A percentile compares a stretch with the other conserved stretches of the same genome.
phyloP scores from a whole-genome alignment of 2,329 filamentous ascomycete species.

The Penicillium sclerotiorum region DNA sequence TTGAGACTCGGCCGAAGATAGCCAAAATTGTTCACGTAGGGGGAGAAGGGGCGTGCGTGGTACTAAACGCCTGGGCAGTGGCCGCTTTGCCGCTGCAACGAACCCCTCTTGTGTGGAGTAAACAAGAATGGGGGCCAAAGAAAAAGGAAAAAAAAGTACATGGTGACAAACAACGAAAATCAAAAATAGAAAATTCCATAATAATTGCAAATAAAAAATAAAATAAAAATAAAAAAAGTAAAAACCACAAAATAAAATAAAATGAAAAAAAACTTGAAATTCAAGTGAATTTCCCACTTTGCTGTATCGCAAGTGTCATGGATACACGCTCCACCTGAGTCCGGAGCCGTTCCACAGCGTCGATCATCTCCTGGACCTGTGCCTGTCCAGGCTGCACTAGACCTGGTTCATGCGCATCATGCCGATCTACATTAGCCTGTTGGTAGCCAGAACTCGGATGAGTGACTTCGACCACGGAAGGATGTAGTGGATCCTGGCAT shows the following conservation, averaged over 20 bases:
- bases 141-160: not conserved
- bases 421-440: conserved; percentile 25
- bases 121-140: not conserved
- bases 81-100: conserved; percentile 10
- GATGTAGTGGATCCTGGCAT: conserved; percentile 28
- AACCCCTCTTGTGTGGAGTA: not conserved
- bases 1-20: not conserved
- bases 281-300: conserved; percentile 7
- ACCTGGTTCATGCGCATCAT: conserved; percentile 27
- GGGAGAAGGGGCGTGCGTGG: conserved; percentile 24
- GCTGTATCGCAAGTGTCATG: conserved; percentile 30
- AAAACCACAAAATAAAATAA: not conserved
- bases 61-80: conserved; percentile 19
- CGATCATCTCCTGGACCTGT: conserved; percentile 36
- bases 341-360: conserved; percentile 39
- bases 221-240: not conserved
- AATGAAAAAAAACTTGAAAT: too few relatives aligned
- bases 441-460: conserved; percentile 24
- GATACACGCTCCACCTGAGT: conserved; percentile 38
- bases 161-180: not conserved
- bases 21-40: not conserved
- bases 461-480: conserved; percentile 26
- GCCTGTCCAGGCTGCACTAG: conserved; percentile 24
- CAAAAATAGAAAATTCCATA: too few relatives aligned
- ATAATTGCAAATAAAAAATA: not conserved